Base-by-base conservation (phyloP, 1,284 basidiomycete species). In the Fomes fomentarius region DNA sequence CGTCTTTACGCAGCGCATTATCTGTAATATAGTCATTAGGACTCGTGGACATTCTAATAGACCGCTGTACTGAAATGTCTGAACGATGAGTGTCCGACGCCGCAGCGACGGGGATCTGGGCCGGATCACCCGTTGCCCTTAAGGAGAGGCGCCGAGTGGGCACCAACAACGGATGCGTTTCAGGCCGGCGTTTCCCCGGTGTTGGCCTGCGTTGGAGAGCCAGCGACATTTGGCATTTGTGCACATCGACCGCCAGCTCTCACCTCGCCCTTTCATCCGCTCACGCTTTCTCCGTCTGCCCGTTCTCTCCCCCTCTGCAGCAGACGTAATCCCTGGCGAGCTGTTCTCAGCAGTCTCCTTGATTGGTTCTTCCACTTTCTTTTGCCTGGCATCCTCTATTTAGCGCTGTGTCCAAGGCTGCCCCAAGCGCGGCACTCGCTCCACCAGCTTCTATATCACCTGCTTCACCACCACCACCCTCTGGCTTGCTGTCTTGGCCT, bases 401-500 rank as follows among this genome's bases (percentile, higher is more conserved):
- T 50, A 35, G 57, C 57, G 60, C 60, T 38, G 56, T 50, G 50
- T 57, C 52, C 50, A 54, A 35, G 41, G 47, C 47, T 46, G 43
- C 19, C 34, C 52, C 50, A 54, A 35, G 41, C 50, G 49, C 48
- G 43, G 31, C 34, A 46, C 47, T 50, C 47, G 54, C 57, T 61
- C 60, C 60, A 62, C 50, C 50, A 37, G 41, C 43, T 52, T 46
- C 54, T 54, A 53, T 28, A 38, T 48, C 50, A 40, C 52, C 38
- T 45, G 6, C 42, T 22, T 50, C 47, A 35, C 38, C 45, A 22
- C 31, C 58, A 33, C 38, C 48, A 50, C 56, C 46, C 37, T 33
- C 37, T 41, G 35, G 41, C 42, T 52, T 34, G 39, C 48, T 49
- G 42, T 31, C 26, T 56, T 38, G 43, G 43, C 44, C 54, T 50